phyloP scores from a whole-genome alignment of 1,284 basidiomycete genomes.

The Papiliotrema laurentii region DNA sequence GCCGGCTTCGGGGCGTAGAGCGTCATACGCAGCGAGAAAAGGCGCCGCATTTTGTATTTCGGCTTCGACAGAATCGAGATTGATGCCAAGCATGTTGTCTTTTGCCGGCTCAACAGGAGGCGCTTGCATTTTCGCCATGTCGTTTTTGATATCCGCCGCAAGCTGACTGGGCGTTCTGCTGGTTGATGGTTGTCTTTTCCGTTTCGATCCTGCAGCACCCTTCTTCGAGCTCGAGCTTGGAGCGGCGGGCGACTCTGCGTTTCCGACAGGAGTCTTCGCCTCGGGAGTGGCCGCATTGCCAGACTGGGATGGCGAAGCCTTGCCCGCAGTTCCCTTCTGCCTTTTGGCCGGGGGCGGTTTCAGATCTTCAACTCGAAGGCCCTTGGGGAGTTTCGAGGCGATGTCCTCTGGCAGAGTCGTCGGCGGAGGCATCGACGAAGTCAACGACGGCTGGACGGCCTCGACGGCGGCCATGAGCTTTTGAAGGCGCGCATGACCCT shows the following conservation, averaged over 20 bases:
- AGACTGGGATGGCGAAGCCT: conserved; percentile 16
- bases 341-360: conserved; percentile 41
- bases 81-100: conserved; percentile 19
- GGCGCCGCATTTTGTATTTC: conserved; percentile 16
- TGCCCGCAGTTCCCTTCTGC: conserved; percentile 12
- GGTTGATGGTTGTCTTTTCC: conserved; percentile 17
- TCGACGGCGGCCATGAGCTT: conserved; percentile 4
- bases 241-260: conserved; percentile 7
- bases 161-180: conserved; percentile 5
- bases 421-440: conserved; percentile 2
- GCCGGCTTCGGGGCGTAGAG: conserved; percentile 6
- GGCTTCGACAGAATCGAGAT: conserved; percentile 14
- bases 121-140: conserved; percentile 4
- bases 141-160: conserved; percentile 15
- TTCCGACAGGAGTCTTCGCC: conserved; percentile 15
- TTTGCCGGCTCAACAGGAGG: neutral
- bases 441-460: neutral
- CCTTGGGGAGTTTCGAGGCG: conserved; percentile 25
- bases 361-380: conserved; percentile 40
- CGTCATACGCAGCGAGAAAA: conserved; percentile 23
- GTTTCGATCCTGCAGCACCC: conserved; percentile 8
- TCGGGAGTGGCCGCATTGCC: conserved; percentile 17
- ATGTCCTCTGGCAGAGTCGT: conserved; percentile 13
- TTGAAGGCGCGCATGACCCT: conserved; percentile 7
- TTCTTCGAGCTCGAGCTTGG: conserved; percentile 10